Conservation (phyloP, 1,284 basidiomycete genomes). For the Cryptococcus hybrid region DNA sequence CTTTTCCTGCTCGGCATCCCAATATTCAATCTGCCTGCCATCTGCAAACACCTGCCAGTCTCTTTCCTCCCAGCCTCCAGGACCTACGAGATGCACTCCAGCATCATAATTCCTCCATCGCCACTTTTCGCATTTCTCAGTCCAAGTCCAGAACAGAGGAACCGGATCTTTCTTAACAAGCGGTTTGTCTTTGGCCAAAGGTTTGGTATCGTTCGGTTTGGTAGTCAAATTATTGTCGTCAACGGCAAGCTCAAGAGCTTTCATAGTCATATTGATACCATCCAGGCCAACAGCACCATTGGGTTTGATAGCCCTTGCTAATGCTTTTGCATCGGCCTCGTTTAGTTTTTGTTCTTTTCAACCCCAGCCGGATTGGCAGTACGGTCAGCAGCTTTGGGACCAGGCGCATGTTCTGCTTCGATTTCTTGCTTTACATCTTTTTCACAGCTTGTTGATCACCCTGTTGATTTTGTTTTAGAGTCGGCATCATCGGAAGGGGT, state of each 20-base stretch:
- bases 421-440: constrained; percentile 9
- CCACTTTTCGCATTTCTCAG: constrained; percentile 31
- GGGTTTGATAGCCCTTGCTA: background rate
- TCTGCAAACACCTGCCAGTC: constrained; percentile 43
- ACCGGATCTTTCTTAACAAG: background rate
- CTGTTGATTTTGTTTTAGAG: background rate
- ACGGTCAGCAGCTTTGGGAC: background rate
- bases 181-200: background rate
- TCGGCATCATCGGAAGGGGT: background rate
- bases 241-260: constrained; percentile 6
- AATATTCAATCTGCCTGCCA: constrained; percentile 28
- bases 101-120: constrained; percentile 34
- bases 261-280: constrained; percentile 7
- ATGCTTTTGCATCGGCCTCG: background rate
- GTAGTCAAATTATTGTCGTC: background rate
- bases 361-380: background rate
- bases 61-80: constrained; percentile 38
- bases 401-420: constrained; percentile 6
- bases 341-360: background rate
- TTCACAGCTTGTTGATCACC: background rate
- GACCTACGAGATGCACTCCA: constrained; percentile 21
- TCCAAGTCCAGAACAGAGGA: constrained; percentile 32
- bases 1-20: constrained; percentile 21
- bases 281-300: constrained; percentile 2
- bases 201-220: background rate